Evolutionary conservation across 2,329 filamentous ascomycete species (phyloP), one percentile per base, ranked within the genome.

Genomic region (Leptographium flavum): DNA sequence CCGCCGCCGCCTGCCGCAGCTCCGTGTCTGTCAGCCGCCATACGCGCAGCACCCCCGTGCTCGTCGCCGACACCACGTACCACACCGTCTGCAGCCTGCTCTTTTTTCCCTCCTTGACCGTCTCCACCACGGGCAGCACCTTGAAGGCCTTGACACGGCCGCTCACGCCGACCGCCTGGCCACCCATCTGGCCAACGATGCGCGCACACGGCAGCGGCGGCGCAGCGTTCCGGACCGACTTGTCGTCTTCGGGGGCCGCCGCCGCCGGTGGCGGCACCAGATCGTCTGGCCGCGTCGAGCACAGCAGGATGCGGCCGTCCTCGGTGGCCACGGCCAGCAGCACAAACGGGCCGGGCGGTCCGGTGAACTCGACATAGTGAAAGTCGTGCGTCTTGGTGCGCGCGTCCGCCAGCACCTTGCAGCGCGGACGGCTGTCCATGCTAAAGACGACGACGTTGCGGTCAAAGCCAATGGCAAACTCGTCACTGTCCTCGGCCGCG

Each of bases 401-500:
- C 1, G 78, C 74, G 35, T 72, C 67, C 13, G 82, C 74, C 57
- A 85, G 67, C 39, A 92, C 70, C 53, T 79, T 76, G 58, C 83
- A 90, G 57, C 76, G 83, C 3, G 87, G 82, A 50, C 79, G 81
- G 49, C 85, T 92, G 59, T 95, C 86, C 69, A 92, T 84, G 50
- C 86, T 87, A 58, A 92, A 96, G 0, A 94, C 76, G 27, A 92
- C 71, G 7, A 82, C 74, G 39, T 92, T 87, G 52, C 85, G 73
- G 59, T 96, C 90, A 57, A 96, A 96, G 0, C 74, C 82, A 3
- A 98, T 84, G 0, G 83, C 83, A 56, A 92, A 98, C 57, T 94
- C 86, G 48, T 92, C 84, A 10, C 73, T 37, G 35, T 65, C 66
- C 48, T 85, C 39, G 21, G 13, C 35, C 2, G 10, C 45, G 17